A percentile compares a stretch with the other conserved stretches of the same genome.
Conservation (phyloP, 176 grass and related monocot genomes). For the Avena sativa region DNA sequence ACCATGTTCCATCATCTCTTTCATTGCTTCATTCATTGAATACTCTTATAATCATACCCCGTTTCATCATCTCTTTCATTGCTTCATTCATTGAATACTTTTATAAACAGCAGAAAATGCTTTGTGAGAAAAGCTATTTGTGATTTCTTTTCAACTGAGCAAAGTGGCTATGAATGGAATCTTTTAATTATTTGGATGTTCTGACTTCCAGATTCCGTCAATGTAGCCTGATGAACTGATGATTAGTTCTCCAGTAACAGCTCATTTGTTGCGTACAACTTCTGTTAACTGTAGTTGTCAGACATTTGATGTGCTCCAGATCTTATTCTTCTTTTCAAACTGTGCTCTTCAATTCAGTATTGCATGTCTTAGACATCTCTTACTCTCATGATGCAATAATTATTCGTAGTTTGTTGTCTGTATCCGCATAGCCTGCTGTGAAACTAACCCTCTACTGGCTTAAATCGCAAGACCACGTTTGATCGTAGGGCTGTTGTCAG, state of each 20-base stretch:
- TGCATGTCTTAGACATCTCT: background rate
- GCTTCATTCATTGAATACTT: background rate
- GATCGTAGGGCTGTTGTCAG: background rate
- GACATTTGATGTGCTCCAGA: slow-evolving; percentile 5
- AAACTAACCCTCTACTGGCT: too few species aligned
- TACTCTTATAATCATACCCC: background rate
- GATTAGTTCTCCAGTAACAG: background rate
- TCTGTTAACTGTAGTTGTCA: background rate
- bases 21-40: background rate
- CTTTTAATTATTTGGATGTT: background rate
- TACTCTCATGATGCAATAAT: background rate
- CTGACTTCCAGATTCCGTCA: too few species aligned
- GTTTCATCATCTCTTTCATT: background rate
- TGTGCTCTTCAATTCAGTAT: background rate
- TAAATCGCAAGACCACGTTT: slow-evolving; percentile 11
- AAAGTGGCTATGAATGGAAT: background rate
- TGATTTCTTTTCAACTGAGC: background rate
- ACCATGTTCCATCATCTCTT: background rate
- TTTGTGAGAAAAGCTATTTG: background rate
- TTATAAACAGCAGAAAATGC: background rate
- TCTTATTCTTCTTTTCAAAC: background rate
- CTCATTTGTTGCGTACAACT: background rate
- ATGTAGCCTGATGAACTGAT: background rate
- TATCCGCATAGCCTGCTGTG: background rate
- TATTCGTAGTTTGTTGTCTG: background rate